Evolutionary conservation across 257 asterid species (phyloP), one percentile per base, ranked within the genome.

Genomic region (Fraxinus americana): DNA sequence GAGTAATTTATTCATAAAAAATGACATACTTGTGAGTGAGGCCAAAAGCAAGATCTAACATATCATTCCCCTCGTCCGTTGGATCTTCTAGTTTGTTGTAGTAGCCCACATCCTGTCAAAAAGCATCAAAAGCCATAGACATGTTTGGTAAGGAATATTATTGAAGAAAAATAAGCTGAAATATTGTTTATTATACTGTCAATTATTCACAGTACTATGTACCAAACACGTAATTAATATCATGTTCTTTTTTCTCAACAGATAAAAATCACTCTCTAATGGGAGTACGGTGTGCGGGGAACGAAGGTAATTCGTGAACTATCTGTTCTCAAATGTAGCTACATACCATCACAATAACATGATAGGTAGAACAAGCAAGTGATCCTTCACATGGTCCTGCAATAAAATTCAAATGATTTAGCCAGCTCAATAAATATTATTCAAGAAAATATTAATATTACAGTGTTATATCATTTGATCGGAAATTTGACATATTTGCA

Each of bases 361-460:
- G 98, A 83, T 98, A 93, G 72, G 99, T 95, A 67, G 98, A 94
- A 87, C 97, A 91, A 59, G 99, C 98, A 84, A 95, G 98, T 27
- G 97, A 93, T 21, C 96, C 98, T 93, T 95, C 99, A 82, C 99
- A 95, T 41, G 98, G 97, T 73, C 98, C 97, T 92, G 93, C 76
- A 78, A 84, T 35, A 66, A 73, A 50, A 80, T 76, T 77, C 63
- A 70, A 21, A 25, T 19, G 59, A 59, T 30, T 71, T 38, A 72
- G 72, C 70, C 32, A 57, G 76, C 75, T 57, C 52, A 39, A 75
- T 69, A 63, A 48, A 16, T 48, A 27, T 27, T 12, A 10, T 45
- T 45, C 54, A 12, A 19, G 54, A 45, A 45, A 45, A 10, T 27
- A 27, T 27, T 27, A 27, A 27, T 27, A 27, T 32, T 32, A 32